Percentiles rank a stretch among this genome's conserved stretches.
Conservation (phyloP, 1,284 basidiomycete species). For the Trichosporon sp. region DNA sequence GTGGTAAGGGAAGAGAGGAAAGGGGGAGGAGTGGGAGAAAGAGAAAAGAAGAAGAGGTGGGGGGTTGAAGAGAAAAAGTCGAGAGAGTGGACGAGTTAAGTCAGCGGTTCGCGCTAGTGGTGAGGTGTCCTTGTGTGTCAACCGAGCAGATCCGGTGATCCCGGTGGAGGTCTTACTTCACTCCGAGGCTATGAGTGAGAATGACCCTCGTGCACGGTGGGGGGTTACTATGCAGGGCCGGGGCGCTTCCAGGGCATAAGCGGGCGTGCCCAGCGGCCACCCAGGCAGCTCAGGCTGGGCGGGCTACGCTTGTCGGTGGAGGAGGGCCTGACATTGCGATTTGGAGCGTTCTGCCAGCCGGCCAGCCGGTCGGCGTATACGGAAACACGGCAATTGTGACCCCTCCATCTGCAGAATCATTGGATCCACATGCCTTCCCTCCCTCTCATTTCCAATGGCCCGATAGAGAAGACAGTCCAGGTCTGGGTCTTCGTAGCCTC, state of each 20-base stretch:
- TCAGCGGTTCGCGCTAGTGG: not conserved
- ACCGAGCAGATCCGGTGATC: not conserved
- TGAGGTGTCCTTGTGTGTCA: not conserved
- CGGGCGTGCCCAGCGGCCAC: not conserved
- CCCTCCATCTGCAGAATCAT: not conserved
- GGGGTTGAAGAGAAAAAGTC: constrained; percentile 7
- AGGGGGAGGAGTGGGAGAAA: not conserved
- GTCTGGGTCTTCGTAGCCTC: not conserved
- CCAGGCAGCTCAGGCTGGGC: not conserved
- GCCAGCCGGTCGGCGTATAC: not conserved
- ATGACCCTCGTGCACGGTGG: not conserved
- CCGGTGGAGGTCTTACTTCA: not conserved
- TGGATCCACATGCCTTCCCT: not conserved
- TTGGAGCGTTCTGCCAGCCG: not conserved
- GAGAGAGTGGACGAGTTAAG: not conserved
- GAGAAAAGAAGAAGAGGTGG: not conserved
- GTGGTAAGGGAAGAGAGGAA: not conserved
- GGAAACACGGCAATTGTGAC: not conserved
- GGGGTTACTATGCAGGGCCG: not conserved
- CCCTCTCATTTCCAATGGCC: not conserved
- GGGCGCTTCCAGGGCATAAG: not conserved
- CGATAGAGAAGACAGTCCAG: too few species aligned
- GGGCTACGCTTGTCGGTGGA: not conserved
- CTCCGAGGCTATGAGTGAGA: not conserved
- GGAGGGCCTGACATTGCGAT: not conserved